Percentiles rank a stretch among this genome's conserved stretches.
phyloP scores from a whole-genome alignment of 73 alveolate species.

The Uronychia binucleata region DNA sequence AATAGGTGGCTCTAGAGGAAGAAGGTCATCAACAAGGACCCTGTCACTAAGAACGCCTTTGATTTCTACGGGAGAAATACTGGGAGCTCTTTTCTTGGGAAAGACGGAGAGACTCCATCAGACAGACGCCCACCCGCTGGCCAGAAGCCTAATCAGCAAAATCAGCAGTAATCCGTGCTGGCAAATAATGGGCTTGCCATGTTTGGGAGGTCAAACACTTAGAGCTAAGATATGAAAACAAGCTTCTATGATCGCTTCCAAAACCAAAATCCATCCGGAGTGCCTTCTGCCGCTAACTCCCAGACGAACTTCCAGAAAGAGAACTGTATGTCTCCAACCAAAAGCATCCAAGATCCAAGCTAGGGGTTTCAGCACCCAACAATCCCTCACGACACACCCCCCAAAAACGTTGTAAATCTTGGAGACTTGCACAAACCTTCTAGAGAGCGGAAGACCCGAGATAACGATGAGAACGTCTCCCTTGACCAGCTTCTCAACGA shows the following conservation, averaged over 20 bases:
- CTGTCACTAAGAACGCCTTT: not conserved
- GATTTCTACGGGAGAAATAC: not conserved
- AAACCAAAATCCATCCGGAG: not conserved
- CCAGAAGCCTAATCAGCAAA: too few relatives aligned
- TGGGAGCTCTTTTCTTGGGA: not conserved
- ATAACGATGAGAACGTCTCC: not conserved
- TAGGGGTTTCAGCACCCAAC: too few relatives aligned
- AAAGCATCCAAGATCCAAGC: too few relatives aligned
- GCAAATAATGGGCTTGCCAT: not conserved
- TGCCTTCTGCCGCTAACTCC: too few relatives aligned
- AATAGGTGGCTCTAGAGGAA: not conserved
- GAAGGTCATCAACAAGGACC: not conserved
- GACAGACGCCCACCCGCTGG: too few relatives aligned
- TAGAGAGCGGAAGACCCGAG: not conserved
- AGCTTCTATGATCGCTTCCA: not conserved
- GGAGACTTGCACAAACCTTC: not conserved
- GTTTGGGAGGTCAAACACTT: not conserved
- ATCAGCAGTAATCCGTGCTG: not conserved
- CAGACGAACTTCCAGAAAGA: too few relatives aligned
- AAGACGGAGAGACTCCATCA: too few relatives aligned
- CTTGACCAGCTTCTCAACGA: not conserved
- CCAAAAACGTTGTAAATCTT: not conserved
- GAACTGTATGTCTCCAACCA: too few relatives aligned
- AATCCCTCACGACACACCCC: too few relatives aligned
- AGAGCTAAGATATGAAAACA: not conserved